Evolutionary conservation across 805 yeast species (phyloP).

Genomic region (Schwanniomyces polymorphus): DNA sequence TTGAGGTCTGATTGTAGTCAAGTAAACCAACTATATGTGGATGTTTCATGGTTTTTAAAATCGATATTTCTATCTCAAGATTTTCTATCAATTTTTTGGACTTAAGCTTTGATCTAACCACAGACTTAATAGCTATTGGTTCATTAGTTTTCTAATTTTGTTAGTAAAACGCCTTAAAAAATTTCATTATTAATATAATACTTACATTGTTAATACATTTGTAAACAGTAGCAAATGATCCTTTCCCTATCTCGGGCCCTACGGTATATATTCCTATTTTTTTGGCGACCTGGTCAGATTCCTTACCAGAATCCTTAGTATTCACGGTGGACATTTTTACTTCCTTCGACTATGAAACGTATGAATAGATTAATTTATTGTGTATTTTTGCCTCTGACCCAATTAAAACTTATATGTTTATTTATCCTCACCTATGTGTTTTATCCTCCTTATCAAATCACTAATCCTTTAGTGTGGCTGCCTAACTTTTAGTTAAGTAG

Average conservation of each 20-base stretch:
- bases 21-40: slow-evolving; percentile 88
- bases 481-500: not conserved
- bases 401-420: not conserved
- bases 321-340: slow-evolving; percentile 1
- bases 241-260: slow-evolving; percentile 90
- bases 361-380: not conserved
- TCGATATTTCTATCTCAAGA: slow-evolving; percentile 88
- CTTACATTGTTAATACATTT: slow-evolving; percentile 60
- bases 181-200: not conserved
- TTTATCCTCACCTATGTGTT: not conserved
- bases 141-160: slow-evolving; percentile 34
- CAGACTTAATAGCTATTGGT: slow-evolving; percentile 87
- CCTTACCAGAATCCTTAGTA: not conserved
- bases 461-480: not conserved
- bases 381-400: not conserved
- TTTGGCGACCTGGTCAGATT: slow-evolving; percentile 1
- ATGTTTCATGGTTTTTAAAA: slow-evolving; percentile 82
- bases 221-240: slow-evolving; percentile 94
- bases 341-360: not conserved
- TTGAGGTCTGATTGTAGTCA: slow-evolving; percentile 76
- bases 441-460: not conserved
- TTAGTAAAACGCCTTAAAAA: slow-evolving; percentile 2
- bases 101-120: slow-evolving; percentile 75
- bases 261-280: slow-evolving; percentile 51
- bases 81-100: slow-evolving; percentile 87